phyloP scores from a whole-genome alignment of 2,329 filamentous ascomycete genomes.

The Monilinia vaccinii-corymbosi region DNA sequence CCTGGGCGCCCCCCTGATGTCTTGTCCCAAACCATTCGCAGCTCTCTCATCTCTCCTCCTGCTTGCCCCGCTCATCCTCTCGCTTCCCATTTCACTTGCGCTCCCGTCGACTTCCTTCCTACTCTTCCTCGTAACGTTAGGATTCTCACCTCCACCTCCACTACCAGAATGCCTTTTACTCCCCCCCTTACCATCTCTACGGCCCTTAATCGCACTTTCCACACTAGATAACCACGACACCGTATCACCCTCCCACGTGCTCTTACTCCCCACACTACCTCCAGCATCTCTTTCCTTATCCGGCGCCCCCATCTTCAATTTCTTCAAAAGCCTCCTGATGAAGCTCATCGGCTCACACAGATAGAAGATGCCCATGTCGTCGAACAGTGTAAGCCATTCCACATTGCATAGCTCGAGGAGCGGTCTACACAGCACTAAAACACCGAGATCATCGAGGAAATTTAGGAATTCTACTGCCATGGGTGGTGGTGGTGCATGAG shows the following conservation, averaged over 20 bases:
- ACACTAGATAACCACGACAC: neutral
- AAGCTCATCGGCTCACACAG: neutral
- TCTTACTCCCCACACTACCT: neutral
- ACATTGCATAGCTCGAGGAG: constrained; percentile 12
- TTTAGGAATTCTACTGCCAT: constrained; percentile 13
- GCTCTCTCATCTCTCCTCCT: neutral
- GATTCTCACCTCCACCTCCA: neutral
- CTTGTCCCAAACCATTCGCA: neutral
- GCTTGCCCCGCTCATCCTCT: neutral
- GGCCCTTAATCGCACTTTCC: neutral
- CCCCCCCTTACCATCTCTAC: neutral
- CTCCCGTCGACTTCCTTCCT: neutral
- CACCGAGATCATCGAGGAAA: constrained; percentile 23
- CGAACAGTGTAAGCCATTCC: constrained; percentile 17
- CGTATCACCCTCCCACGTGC: neutral
- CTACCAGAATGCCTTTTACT: neutral
- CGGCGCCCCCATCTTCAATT: neutral
- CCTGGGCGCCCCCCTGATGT: neutral
- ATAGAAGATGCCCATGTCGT: constrained; percentile 18
- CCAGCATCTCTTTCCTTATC: neutral
- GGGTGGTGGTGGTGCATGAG: neutral
- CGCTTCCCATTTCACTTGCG: neutral
- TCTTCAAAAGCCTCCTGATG: neutral
- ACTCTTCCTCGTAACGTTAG: neutral
- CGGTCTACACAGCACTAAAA: constrained; percentile 16